Evolutionary conservation across 1,139 yeast genomes (phyloP).

Genomic region (Meyerozyma carpophila): DNA sequence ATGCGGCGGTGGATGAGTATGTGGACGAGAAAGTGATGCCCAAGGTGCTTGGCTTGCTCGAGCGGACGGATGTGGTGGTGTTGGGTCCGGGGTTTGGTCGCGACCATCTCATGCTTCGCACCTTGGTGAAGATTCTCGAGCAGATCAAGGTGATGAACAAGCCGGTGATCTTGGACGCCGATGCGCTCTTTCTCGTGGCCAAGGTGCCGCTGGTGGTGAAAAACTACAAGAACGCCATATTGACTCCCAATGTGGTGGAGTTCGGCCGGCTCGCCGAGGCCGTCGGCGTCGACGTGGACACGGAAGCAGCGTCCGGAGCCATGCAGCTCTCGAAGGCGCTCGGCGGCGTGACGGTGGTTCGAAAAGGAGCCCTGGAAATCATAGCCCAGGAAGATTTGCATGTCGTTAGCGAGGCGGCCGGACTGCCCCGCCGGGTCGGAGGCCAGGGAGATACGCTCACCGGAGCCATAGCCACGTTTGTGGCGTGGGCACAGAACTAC

Average conservation of each 20-base stretch:
- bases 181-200: slow-evolving; percentile 65
- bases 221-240: slow-evolving; percentile 49
- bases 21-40: slow-evolving; percentile 46
- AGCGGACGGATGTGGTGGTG: slow-evolving; percentile 73
- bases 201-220: slow-evolving; percentile 48
- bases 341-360: slow-evolving; percentile 61
- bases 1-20: slow-evolving; percentile 18
- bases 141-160: slow-evolving; percentile 46
- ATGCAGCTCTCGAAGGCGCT: slow-evolving; percentile 47
- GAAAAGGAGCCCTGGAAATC: slow-evolving; percentile 66
- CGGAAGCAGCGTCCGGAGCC: slow-evolving; percentile 24
- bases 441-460: slow-evolving; percentile 84
- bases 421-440: slow-evolving; percentile 73
- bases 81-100: slow-evolving; percentile 95
- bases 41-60: slow-evolving; percentile 48
- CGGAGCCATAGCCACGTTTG: slow-evolving; percentile 64
- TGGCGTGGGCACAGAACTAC: slow-evolving; percentile 50
- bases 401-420: slow-evolving; percentile 40
- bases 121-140: slow-evolving; percentile 52
- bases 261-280: slow-evolving; percentile 61
- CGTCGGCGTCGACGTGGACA: slow-evolving; percentile 25
- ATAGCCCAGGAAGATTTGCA: slow-evolving; percentile 48
- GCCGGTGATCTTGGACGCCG: slow-evolving; percentile 87
- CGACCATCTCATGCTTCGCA: slow-evolving; percentile 60
- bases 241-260: slow-evolving; percentile 90